These are phyloP conservation scores for Gynostemma pentaphyllum DNA, from an alignment of 306 rosid genomes.

Conservation along the genomic window DNA sequence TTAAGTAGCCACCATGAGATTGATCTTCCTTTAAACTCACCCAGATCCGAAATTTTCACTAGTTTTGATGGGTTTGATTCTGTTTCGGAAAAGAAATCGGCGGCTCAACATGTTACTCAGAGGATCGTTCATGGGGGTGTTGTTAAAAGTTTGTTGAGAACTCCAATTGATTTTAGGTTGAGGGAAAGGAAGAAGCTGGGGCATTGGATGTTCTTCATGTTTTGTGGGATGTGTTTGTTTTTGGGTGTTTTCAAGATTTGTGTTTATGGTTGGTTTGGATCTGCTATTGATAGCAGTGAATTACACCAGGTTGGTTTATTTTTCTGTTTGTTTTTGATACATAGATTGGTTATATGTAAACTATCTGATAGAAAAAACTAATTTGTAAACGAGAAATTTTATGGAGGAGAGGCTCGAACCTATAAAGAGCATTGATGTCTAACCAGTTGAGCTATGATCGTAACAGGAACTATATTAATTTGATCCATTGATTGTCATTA, in stretches of 20 bases:
- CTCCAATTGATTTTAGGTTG: conserved; percentile 61
- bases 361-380: no score
- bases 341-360: no score
- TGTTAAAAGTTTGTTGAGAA: conserved; percentile 34
- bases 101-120: conserved; percentile 38
- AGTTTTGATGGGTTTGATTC: conserved; percentile 36
- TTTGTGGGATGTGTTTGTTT: conserved; percentile 79
- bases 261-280: conserved; percentile 96
- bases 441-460: no score
- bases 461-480: no score
- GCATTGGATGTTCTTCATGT: conserved; percentile 76
- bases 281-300: conserved; percentile 54
- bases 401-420: no score
- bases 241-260: conserved; percentile 82
- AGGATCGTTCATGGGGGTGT: conserved; percentile 34
- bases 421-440: no score
- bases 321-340: no score
- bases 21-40: conserved; percentile 58
- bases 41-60: conserved; percentile 51
- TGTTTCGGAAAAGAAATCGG: conserved; percentile 39
- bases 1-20: conserved; percentile 43
- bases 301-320: conserved; percentile 49
- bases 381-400: no score
- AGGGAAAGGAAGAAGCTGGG: conserved; percentile 72
- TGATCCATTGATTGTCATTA: no score